Base-by-base conservation (phyloP, 2,329 filamentous ascomycete genomes). In the Calonectria multiphialidica region DNA sequence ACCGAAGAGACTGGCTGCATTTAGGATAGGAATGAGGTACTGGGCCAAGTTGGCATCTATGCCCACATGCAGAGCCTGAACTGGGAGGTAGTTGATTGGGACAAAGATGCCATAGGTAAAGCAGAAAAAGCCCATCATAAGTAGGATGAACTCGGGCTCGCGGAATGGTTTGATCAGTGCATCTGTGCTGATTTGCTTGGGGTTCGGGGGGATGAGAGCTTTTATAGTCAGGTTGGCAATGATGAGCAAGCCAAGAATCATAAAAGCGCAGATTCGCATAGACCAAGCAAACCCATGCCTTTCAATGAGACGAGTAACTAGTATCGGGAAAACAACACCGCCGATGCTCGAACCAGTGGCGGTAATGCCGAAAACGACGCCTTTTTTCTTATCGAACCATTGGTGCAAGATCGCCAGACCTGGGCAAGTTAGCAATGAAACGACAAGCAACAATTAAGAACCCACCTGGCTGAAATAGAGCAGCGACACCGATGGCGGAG, bases 21-120 rank as follows among this genome's bases (percentile, higher is more conserved):
- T 94, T 75, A 94, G 86, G 71, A 94, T 90, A 3, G 92, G 88
- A 5, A 94, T 83, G n/a, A 94, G 86, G 78, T 93, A 94, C 76
- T 91, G 93, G 0, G 90, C 90, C 1, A 94, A 81, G 1, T 88
- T 85, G 1, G 84, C 82, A 1, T 89, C 86, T 72, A 93, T 88
- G 3, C 86, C 85, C 1, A 83, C 82, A 0, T 85, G 80, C 4
- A 90, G 84, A 5, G 90, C 91, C 77, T 91, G 94, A 0, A 89
- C 84, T 21, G 91, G 89, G 2, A 79, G 61, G 80, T 89, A 73
- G 45, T 82, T 80, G 76, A 85, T 82, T 1, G 83, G 82, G 0
- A 84, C 73, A 53, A 79, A 85, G 37, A 84, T 77, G 10, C 84
- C 84, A 55, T 77, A 84, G 15, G 80, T 82, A 47, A 85, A 81